Conservation (phyloP, 2,329 filamentous ascomycete genomes). For the Microcyclospora tardicrescens region DNA sequence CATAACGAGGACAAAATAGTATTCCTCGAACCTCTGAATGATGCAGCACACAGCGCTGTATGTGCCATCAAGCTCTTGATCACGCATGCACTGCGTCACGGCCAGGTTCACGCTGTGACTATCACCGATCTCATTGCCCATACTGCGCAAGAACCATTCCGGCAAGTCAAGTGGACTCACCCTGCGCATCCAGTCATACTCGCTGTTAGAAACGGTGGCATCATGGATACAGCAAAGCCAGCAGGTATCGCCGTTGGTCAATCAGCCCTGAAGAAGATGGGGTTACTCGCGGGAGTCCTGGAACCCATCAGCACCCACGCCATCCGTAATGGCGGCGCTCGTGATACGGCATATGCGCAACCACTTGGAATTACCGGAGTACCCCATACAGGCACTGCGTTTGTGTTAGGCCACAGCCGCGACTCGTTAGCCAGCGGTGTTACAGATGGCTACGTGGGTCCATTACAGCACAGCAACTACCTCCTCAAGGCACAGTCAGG, state of each 20-base stretch:
- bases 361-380: no score
- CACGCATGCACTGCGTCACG: constrained; percentile 1
- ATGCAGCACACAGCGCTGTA: background rate
- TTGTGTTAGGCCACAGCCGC: no score
- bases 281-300: background rate
- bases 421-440: no score
- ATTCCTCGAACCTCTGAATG: background rate
- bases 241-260: background rate
- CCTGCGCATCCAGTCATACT: background rate
- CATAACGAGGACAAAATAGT: background rate
- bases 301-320: background rate
- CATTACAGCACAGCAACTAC: no score
- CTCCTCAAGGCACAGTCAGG: no score
- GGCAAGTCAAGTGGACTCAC: background rate
- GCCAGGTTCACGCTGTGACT: background rate
- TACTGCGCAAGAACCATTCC: background rate
- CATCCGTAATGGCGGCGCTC: no score
- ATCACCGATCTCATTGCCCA: background rate
- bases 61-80: background rate
- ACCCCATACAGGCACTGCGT: no score
- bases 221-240: background rate
- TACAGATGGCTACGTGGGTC: no score
- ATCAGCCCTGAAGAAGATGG: constrained; percentile 1
- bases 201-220: background rate
- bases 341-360: no score